These are phyloP conservation scores for Stentor roeselii DNA, from an alignment of 73 alveolate species.

Conservation along the genomic window DNA sequence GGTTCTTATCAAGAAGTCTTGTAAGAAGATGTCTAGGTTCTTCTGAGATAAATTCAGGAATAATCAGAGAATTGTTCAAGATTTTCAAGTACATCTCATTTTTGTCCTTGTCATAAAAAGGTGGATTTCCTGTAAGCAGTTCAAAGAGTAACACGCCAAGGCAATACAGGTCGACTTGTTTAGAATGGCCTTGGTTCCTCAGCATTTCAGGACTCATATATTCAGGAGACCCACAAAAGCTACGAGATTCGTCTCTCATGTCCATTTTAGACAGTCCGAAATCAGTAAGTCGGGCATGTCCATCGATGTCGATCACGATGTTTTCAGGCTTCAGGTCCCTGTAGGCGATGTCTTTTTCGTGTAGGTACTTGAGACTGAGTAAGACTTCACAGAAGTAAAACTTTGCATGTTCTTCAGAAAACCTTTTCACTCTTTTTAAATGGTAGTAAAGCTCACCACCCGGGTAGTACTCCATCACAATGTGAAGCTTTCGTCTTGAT, in stretches of 20 bases:
- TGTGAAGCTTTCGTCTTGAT: constrained; percentile 46
- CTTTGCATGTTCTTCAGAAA: constrained; percentile 64
- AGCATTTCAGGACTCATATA: constrained; percentile 93
- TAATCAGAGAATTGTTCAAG: constrained; percentile 34
- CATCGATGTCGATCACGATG: constrained; percentile 75
- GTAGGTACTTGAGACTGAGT: constrained; percentile 74
- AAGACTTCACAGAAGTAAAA: constrained; percentile 77
- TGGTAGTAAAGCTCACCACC: constrained; percentile 74
- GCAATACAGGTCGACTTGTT: constrained; percentile 73
- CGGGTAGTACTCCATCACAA: constrained; percentile 61
- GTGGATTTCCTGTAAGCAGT: constrained; percentile 83
- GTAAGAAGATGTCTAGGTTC: constrained; percentile 47
- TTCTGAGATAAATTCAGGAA: constrained; percentile 37
- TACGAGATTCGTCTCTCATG: constrained; percentile 39
- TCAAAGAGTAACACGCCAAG: constrained; percentile 83
- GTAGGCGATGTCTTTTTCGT: constrained; percentile 71
- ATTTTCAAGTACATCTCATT: constrained; percentile 61
- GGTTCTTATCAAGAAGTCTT: constrained; percentile 70
- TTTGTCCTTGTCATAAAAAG: constrained; percentile 62
- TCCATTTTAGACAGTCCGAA: constrained; percentile 80
- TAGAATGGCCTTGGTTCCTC: constrained; percentile 63
- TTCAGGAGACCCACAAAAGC: constrained; percentile 92
- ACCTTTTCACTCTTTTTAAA: constrained; percentile 53
- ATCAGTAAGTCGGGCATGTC: constrained; percentile 81
- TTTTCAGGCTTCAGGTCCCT: constrained; percentile 95